A percentile compares a stretch with the other conserved stretches of the same genome.
Evolutionary conservation across 1,284 basidiomycete genomes (phyloP).

Genomic region (Porodaedalea pini): DNA sequence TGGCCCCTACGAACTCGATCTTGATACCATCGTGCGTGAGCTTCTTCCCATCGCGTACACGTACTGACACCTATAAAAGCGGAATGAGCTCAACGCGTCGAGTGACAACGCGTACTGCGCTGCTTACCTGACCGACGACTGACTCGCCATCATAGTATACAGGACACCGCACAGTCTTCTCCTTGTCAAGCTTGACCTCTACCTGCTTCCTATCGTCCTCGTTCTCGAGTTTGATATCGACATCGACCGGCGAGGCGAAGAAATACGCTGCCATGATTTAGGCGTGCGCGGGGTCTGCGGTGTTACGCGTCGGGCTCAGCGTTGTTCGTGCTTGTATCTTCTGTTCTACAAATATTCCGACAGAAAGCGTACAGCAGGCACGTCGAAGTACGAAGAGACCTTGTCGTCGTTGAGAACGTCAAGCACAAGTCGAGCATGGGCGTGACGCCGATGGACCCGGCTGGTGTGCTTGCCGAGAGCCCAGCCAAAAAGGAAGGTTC

Average conservation of each 20-base stretch:
- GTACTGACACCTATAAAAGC: conserved; percentile 67
- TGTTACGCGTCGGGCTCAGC: no score
- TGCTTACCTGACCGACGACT: conserved; percentile 77
- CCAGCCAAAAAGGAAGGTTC: no score
- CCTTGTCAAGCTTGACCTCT: conserved; percentile 42
- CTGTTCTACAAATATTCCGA: no score
- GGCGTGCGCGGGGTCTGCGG: background rate
- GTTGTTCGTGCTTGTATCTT: no score
- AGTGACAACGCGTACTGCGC: conserved; percentile 4
- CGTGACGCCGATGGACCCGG: no score
- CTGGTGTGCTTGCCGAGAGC: no score
- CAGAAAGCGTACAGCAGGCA: no score
- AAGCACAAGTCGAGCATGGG: no score
- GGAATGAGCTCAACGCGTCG: conserved; percentile 5
- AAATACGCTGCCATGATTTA: conserved; percentile 53
- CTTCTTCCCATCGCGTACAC: conserved; percentile 93
- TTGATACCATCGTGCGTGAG: conserved; percentile 96
- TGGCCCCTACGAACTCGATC: conserved; percentile 95
- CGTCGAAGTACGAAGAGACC: no score
- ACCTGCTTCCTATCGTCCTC: conserved; percentile 55
- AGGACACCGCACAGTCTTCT: conserved; percentile 72
- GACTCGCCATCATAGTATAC: conserved; percentile 96
- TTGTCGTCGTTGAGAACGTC: no score
- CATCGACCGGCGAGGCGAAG: conserved; percentile 53
- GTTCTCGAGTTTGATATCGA: conserved; percentile 51